phyloP scores from a whole-genome alignment of 164 flowering plant genomes.

The Dillenia turbinata region DNA sequence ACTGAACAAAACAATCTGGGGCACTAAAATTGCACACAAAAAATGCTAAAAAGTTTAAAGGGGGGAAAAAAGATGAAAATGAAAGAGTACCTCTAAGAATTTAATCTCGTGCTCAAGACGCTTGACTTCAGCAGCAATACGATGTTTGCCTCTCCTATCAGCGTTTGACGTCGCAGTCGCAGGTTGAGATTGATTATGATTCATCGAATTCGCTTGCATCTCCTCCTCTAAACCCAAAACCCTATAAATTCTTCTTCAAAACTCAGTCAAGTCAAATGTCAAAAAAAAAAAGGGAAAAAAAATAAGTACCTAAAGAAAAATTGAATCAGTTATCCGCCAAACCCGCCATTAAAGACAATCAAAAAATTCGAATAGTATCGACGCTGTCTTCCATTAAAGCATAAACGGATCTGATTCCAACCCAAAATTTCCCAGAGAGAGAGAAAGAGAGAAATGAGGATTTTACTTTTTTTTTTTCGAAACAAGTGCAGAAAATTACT shows the following conservation, averaged over 20 bases:
- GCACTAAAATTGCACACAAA: background rate
- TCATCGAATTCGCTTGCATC: slow-evolving; percentile 6
- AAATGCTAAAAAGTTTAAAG: background rate
- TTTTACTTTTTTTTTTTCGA: too few relatives aligned
- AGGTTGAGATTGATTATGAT: background rate
- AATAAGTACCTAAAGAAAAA: too few relatives aligned
- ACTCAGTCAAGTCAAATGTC: too few relatives aligned
- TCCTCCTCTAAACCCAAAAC: slow-evolving; percentile 1
- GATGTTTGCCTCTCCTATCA: slow-evolving; percentile 77
- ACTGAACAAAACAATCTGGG: background rate
- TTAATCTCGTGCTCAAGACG: slow-evolving; percentile 76
- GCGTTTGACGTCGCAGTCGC: slow-evolving; percentile 13
- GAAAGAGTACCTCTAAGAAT: slow-evolving; percentile 57
- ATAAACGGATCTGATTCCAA: too few relatives aligned
- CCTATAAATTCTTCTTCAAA: background rate
- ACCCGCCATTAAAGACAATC: too few relatives aligned
- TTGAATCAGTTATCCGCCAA: too few relatives aligned
- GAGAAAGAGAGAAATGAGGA: too few relatives aligned
- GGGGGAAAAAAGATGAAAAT: background rate
- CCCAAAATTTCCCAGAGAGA: too few relatives aligned
- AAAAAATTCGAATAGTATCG: too few relatives aligned
- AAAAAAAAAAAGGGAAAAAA: too few relatives aligned
- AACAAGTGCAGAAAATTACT: too few relatives aligned
- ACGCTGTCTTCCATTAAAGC: too few relatives aligned
- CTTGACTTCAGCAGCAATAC: slow-evolving; percentile 81